Conservation (phyloP, 106 monocot species). For the Dendrobium huoshanense region DNA sequence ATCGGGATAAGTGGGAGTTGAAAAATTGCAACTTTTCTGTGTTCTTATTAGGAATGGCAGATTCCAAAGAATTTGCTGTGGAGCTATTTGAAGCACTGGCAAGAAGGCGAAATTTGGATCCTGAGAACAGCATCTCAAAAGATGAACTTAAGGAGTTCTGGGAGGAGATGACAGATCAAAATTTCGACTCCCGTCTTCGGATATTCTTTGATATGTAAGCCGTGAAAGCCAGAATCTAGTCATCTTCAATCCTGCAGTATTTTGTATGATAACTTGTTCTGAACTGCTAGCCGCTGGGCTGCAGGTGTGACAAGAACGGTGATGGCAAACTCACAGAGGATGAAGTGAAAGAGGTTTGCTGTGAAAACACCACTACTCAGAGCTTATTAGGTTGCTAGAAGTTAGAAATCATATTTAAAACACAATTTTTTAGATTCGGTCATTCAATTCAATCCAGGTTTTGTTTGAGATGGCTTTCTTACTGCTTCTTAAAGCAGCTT, state of each 20-base stretch:
- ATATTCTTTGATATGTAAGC: constrained; percentile 98
- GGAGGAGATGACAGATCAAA: constrained; percentile 92
- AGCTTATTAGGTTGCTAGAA: neutral
- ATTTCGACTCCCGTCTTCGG: constrained; percentile 77
- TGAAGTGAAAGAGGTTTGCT: constrained; percentile 88
- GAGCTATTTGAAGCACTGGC: constrained; percentile 72
- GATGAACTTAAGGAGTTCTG: constrained; percentile 74
- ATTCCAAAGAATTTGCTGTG: constrained; percentile 77
- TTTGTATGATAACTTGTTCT: neutral
- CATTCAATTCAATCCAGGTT: no score
- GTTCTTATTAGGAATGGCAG: constrained; percentile 60
- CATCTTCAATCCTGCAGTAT: neutral
- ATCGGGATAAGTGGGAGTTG: no score
- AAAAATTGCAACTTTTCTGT: neutral
- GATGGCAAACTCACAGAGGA: constrained; percentile 89
- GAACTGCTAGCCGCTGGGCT: neutral
- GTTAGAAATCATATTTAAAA: neutral
- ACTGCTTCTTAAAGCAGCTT: no score
- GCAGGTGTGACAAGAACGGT: constrained; percentile 97
- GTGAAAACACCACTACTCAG: neutral
- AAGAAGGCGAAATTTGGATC: constrained; percentile 47
- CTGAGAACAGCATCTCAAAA: constrained; percentile 40
- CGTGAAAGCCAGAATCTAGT: neutral
- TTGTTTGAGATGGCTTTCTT: no score
- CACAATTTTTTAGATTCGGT: neutral